These are phyloP conservation scores for Penicillium janthinellum DNA, from an alignment of 2,329 filamentous ascomycete species.

Conservation along the genomic window DNA sequence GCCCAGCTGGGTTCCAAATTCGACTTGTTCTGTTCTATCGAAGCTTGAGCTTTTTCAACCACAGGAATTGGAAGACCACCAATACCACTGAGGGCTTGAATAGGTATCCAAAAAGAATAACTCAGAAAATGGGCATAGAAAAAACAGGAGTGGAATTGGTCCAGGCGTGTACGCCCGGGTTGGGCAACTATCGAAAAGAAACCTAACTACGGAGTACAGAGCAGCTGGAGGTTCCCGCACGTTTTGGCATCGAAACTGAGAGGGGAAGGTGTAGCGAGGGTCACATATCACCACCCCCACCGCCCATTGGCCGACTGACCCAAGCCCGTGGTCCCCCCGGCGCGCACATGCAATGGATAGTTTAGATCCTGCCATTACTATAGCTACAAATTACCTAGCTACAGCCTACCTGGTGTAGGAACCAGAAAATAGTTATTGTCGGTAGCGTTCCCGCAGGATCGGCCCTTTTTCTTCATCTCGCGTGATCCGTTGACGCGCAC, in stretches of 20 bases:
- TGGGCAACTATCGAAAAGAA: background rate
- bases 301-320: background rate
- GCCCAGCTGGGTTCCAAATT: no score
- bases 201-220: background rate
- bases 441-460: conserved; percentile 12
- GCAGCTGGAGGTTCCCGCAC: background rate
- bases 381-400: no score
- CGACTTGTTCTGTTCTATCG: no score
- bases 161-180: background rate
- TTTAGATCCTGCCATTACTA: background rate
- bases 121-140: background rate
- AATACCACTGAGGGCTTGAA: no score
- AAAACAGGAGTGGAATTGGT: background rate
- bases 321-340: background rate
- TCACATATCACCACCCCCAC: background rate
- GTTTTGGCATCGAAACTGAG: background rate
- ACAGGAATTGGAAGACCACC: no score
- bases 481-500: conserved; percentile 25
- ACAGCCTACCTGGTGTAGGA: background rate
- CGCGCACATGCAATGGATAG: conserved; percentile 8
- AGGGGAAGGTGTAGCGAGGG: conserved; percentile 25
- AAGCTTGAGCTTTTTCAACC: no score
- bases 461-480: conserved; percentile 13
- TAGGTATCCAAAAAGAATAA: background rate
- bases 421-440: conserved; percentile 3